These are phyloP conservation scores for Chlorella sp. DNA, from an alignment of 139 green algal species.

Conservation along the genomic window DNA sequence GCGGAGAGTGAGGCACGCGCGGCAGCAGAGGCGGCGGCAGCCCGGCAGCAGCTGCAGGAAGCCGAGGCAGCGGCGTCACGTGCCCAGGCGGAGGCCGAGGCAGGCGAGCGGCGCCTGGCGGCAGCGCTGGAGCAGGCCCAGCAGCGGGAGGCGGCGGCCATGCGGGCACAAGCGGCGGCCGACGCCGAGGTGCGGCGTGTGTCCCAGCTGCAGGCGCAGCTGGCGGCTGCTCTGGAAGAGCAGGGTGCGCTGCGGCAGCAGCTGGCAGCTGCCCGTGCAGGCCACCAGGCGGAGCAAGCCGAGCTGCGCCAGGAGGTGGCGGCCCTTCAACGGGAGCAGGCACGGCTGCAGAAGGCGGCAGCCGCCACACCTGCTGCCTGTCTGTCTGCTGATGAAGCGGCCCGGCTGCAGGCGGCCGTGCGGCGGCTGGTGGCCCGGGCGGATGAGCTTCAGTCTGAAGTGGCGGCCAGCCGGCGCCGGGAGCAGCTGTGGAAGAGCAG, in stretches of 20 bases:
- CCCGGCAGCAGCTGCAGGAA: background rate
- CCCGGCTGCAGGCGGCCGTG: slow-evolving; percentile 22
- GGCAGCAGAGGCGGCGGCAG: background rate
- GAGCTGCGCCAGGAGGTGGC: background rate
- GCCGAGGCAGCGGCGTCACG: background rate
- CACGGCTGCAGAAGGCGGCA: background rate
- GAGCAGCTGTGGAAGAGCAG: slow-evolving; percentile 15
- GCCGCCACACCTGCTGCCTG: background rate
- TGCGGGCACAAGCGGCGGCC: background rate
- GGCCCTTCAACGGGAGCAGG: background rate
- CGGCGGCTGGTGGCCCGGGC: slow-evolving; percentile 3
- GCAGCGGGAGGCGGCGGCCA: background rate
- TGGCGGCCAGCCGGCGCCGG: background rate
- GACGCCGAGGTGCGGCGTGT: slow-evolving; percentile 1
- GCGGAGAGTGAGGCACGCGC: background rate
- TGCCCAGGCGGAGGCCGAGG: background rate
- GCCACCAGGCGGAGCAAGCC: background rate
- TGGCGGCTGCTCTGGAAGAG: background rate
- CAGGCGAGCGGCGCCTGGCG: slow-evolving; percentile 3
- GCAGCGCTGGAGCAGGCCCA: background rate
- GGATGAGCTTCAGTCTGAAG: slow-evolving; percentile 14
- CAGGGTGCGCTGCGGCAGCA: slow-evolving; percentile 23
- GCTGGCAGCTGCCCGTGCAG: background rate
- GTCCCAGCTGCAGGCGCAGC: slow-evolving; percentile 4
- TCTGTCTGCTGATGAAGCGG: background rate